Evolutionary conservation across 2,329 filamentous ascomycete genomes (phyloP).

Genomic region (Plenodomus biglobosus): DNA sequence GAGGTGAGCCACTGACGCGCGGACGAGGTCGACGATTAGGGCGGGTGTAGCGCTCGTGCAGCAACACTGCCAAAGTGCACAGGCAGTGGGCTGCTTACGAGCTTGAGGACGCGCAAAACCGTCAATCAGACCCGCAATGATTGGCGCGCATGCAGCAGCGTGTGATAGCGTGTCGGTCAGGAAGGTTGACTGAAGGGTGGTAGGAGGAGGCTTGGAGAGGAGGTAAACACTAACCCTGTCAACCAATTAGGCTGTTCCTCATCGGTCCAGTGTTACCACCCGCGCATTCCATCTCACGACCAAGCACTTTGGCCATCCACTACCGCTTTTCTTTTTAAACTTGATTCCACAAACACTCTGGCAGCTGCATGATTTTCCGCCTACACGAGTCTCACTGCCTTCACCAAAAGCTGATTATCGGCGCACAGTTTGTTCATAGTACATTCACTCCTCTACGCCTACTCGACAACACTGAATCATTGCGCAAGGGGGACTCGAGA

Average conservation of each 20-base stretch:
- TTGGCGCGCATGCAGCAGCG: constrained; percentile 30
- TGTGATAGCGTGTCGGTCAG: constrained; percentile 14
- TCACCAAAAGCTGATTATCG: background rate
- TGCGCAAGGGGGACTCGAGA: background rate
- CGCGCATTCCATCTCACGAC: constrained; percentile 27
- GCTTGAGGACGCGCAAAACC: constrained; percentile 13
- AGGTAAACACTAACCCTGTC: constrained; percentile 43
- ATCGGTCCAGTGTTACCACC: constrained; percentile 36
- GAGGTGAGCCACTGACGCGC: constrained; percentile 38
- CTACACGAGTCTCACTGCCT: background rate
- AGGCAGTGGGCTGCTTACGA: constrained; percentile 23
- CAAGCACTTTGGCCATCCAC: background rate
- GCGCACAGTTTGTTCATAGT: too few relatives aligned
- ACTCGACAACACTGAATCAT: background rate
- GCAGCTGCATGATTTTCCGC: background rate
- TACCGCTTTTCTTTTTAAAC: background rate
- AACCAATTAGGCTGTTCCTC: constrained; percentile 41
- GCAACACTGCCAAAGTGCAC: constrained; percentile 41
- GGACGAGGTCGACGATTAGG: constrained; percentile 29
- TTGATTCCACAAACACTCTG: background rate
- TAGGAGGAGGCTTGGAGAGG: constrained; percentile 30
- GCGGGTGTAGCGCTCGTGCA: constrained; percentile 20
- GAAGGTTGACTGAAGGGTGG: constrained; percentile 29
- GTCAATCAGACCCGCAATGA: constrained; percentile 24
- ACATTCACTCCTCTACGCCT: background rate